Evolutionary conservation across 2,329 filamentous ascomycete genomes (phyloP).

Genomic region (Aspergillus sp.): DNA sequence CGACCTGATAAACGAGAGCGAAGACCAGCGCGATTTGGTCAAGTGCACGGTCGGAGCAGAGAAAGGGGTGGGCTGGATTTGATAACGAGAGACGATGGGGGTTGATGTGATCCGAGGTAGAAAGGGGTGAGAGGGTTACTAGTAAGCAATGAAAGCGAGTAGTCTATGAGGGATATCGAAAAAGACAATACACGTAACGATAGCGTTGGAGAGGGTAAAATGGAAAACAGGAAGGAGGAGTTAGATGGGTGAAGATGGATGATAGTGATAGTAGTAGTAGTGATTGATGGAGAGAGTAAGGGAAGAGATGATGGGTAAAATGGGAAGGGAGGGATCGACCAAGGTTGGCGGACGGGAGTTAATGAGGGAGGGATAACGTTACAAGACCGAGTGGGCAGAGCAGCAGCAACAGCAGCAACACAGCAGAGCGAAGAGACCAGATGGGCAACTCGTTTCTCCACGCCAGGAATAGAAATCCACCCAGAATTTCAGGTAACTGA

Average conservation of each 20-base stretch:
- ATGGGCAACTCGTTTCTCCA: slow-evolving; percentile 17
- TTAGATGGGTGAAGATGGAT: neutral
- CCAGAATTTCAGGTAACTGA: slow-evolving; percentile 10
- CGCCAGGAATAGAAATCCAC: slow-evolving; percentile 26
- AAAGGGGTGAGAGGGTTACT: slow-evolving; percentile 1
- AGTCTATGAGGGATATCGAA: slow-evolving; percentile 1
- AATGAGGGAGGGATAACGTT: slow-evolving; percentile 12
- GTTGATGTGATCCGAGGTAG: neutral
- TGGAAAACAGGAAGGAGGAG: neutral
- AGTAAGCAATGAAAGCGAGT: neutral
- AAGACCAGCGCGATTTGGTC: slow-evolving; percentile 1
- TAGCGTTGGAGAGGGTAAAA: neutral
- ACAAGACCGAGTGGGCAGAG: neutral
- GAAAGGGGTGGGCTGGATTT: neutral
- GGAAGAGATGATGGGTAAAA: neutral
- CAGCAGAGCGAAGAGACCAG: slow-evolving; percentile 12
- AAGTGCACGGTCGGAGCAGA: neutral
- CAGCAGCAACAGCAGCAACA: slow-evolving; percentile 2
- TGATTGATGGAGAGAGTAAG: neutral
- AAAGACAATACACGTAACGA: neutral
- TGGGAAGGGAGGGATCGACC: slow-evolving; percentile 13
- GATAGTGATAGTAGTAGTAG: neutral
- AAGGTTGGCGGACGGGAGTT: slow-evolving; percentile 11
- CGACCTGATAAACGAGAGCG: neutral
- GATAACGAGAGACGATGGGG: slow-evolving; percentile 11